These are phyloP conservation scores for Clavispora santaluciae DNA, from an alignment of 805 yeast genomes.

Conservation along the genomic window DNA sequence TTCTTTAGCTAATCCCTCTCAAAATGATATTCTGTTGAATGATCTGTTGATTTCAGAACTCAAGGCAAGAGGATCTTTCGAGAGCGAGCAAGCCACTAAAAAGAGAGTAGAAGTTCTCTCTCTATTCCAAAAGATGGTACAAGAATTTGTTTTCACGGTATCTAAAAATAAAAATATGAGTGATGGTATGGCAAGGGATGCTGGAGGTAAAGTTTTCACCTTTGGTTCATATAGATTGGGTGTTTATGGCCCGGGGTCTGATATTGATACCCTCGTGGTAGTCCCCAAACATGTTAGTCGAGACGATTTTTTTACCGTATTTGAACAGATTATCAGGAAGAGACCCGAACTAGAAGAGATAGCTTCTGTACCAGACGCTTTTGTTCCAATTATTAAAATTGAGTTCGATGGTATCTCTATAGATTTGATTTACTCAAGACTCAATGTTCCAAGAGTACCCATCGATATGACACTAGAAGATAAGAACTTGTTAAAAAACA, in stretches of 20 bases:
- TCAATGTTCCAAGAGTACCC: slow-evolving; percentile 84
- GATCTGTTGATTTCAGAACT: slow-evolving; percentile 74
- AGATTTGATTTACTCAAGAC: slow-evolving; percentile 80
- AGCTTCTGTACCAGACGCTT: slow-evolving; percentile 93
- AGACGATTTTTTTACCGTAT: slow-evolving; percentile 83
- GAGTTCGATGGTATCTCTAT: slow-evolving; percentile 89
- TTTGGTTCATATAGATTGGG: slow-evolving; percentile 94
- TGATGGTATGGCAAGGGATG: slow-evolving; percentile 95
- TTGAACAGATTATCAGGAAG: slow-evolving; percentile 61
- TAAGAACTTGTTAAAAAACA: slow-evolving; percentile 76
- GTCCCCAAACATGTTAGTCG: slow-evolving; percentile 94
- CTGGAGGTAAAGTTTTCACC: slow-evolving; percentile 97
- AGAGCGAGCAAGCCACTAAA: slow-evolving; percentile 75
- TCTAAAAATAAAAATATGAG: slow-evolving; percentile 84
- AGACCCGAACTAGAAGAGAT: slow-evolving; percentile 87
- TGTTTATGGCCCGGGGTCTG: slow-evolving; percentile 97
- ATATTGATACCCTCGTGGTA: slow-evolving; percentile 94
- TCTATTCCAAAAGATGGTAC: slow-evolving; percentile 65
- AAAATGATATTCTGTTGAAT: slow-evolving; percentile 70
- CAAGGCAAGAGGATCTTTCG: slow-evolving; percentile 82
- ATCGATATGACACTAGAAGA: slow-evolving; percentile 68
- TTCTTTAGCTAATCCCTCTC: slow-evolving; percentile 78
- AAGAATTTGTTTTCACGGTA: slow-evolving; percentile 79
- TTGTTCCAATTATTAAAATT: slow-evolving; percentile 92
- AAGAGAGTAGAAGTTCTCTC: slow-evolving; percentile 73